Conservation (phyloP, 2,329 filamentous ascomycete genomes). For the Fusarium hostae region DNA sequence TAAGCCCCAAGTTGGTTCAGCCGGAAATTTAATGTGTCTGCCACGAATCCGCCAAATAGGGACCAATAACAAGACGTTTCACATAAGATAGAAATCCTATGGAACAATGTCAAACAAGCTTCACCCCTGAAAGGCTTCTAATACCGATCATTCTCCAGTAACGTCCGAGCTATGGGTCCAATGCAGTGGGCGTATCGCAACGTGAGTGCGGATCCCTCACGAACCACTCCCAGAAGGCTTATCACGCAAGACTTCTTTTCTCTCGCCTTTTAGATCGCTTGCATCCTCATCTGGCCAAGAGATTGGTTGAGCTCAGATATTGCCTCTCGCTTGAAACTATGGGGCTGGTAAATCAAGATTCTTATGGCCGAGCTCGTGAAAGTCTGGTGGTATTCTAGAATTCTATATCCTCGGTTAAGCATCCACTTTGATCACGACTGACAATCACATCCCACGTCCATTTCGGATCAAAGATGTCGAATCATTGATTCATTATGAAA, state of each 20-base stretch:
- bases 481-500: constrained; percentile 5
- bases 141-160: constrained; percentile 38
- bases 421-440: constrained; percentile 4
- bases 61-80: constrained; percentile 6
- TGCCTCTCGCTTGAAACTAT: neutral
- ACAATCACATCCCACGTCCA: constrained; percentile 9
- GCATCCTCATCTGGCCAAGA: constrained; percentile 24
- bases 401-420: constrained; percentile 39
- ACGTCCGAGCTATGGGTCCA: constrained; percentile 28
- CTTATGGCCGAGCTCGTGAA: constrained; percentile 31
- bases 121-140: constrained; percentile 16
- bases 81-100: neutral
- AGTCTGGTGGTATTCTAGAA: constrained; percentile 19
- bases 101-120: neutral
- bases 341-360: constrained; percentile 5
- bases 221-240: constrained; percentile 19
- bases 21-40: constrained; percentile 7
- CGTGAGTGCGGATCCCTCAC: constrained; percentile 28
- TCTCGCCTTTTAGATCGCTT: constrained; percentile 16
- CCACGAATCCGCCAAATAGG: neutral
- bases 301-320: constrained; percentile 21
- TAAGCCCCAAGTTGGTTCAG: constrained; percentile 29
- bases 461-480: constrained; percentile 11
- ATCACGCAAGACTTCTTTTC: constrained; percentile 29
- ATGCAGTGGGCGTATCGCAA: constrained; percentile 3